Conservation (phyloP, 2,329 filamentous ascomycete genomes). For the Ophiostoma novo-ulmi region DNA sequence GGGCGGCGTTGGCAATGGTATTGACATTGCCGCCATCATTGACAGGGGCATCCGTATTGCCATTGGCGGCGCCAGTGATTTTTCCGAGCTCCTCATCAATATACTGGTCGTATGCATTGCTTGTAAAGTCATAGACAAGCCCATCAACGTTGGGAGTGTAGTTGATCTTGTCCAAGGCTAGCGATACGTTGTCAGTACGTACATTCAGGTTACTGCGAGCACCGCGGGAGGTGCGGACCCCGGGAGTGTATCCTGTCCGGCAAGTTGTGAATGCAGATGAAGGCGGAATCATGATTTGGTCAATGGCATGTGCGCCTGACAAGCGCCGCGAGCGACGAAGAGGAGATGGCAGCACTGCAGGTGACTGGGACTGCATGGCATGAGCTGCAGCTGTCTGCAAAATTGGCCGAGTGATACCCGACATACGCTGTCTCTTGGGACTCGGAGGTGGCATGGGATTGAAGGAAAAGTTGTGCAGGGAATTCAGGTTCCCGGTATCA, state of each 20-base stretch:
- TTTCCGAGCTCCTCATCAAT: not conserved
- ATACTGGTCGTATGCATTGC: not conserved
- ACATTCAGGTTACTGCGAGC: not conserved
- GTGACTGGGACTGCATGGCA: not conserved
- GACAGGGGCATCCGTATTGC: not conserved
- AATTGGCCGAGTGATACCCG: not conserved
- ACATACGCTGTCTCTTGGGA: not conserved
- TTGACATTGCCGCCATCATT: not conserved
- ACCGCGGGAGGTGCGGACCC: not conserved
- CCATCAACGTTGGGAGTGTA: slow-evolving; percentile 3
- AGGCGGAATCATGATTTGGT: not conserved
- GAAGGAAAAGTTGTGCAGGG: not conserved
- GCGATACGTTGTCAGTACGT: not conserved
- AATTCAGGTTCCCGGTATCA: not conserved
- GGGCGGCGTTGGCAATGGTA: not conserved
- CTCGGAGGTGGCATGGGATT: not conserved
- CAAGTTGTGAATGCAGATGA: not conserved
- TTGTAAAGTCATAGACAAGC: slow-evolving; percentile 1
- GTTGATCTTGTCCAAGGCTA: not conserved
- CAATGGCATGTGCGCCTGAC: not conserved
- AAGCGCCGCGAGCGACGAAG: slow-evolving; percentile 18
- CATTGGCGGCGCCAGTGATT: not conserved
- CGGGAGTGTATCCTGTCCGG: not conserved
- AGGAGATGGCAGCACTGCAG: not conserved
- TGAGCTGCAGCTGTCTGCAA: not conserved